Percentiles rank a stretch among this genome's conserved stretches.
Conservation (phyloP, 352 stramenopile genomes). For the Phytophthora ramorum region DNA sequence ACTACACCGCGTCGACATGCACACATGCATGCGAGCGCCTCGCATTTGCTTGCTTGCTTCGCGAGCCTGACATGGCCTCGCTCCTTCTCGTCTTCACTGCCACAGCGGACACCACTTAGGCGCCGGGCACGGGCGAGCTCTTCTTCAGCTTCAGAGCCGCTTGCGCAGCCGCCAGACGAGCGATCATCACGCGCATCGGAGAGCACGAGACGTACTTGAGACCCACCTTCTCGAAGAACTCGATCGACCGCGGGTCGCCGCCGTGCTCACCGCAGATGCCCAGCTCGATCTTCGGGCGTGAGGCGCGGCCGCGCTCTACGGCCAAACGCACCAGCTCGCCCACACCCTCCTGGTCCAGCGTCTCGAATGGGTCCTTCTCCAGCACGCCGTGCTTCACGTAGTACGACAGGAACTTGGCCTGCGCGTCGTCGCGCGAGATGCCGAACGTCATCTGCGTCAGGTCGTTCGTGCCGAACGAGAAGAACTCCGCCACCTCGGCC, state of each 20-base stretch:
- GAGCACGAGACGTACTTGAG: slow-evolving; percentile 17
- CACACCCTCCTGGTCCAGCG: slow-evolving; percentile 35
- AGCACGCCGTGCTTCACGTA: slow-evolving; percentile 19
- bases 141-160: slow-evolving; percentile 4
- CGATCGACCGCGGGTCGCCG: slow-evolving; percentile 17
- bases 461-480: slow-evolving; percentile 14
- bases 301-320: slow-evolving; percentile 1
- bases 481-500: slow-evolving; percentile 9
- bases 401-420: slow-evolving; percentile 33
- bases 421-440: slow-evolving; percentile 11
- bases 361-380: slow-evolving; percentile 40
- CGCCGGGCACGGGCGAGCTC: not conserved
- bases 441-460: slow-evolving; percentile 12
- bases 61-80: not conserved
- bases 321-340: slow-evolving; percentile 15
- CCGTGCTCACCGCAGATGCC: slow-evolving; percentile 14
- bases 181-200: slow-evolving; percentile 19
- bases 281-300: slow-evolving; percentile 13
- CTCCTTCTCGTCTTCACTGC: not conserved
- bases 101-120: not conserved
- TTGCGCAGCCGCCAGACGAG: slow-evolving; percentile 29
- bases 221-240: slow-evolving; percentile 20
- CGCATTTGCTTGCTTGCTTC: not conserved
- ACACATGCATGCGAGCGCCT: not conserved
- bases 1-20: not conserved